phyloP scores from a whole-genome alignment of 108 stramenopile genomes.

The Hondaea fermentalgiana region DNA sequence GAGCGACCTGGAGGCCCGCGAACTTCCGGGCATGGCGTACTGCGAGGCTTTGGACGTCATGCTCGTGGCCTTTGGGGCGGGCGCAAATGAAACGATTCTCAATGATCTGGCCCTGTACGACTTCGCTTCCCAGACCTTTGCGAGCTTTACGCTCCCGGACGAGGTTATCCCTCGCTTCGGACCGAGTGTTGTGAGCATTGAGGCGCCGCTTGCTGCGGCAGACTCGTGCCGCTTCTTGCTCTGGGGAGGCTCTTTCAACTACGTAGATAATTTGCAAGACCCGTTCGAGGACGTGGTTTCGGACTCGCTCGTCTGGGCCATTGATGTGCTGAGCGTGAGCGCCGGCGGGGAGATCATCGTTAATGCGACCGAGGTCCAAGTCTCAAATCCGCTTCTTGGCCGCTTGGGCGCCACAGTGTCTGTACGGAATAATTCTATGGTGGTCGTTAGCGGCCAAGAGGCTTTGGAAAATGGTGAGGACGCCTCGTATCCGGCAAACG shows the following conservation, averaged over 20 bases:
- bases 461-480: neutral
- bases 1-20: neutral
- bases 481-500: neutral
- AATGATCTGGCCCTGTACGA: neutral
- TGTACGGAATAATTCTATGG: neutral
- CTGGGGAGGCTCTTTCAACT: neutral
- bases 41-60: neutral
- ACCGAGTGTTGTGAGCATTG: neutral
- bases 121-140: neutral
- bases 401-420: neutral
- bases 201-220: neutral
- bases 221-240: neutral
- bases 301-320: neutral
- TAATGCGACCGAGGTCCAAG: neutral
- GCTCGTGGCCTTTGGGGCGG: neutral
- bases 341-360: neutral
- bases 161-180: neutral
- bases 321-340: neutral
- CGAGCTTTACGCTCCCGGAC: neutral
- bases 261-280: neutral
- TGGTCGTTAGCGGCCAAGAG: neutral
- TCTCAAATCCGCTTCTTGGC: neutral
- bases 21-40: neutral
- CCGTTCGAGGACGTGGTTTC: neutral
- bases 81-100: neutral